Conservation (phyloP, 441 rosid genomes). For the Geranium incanum region DNA sequence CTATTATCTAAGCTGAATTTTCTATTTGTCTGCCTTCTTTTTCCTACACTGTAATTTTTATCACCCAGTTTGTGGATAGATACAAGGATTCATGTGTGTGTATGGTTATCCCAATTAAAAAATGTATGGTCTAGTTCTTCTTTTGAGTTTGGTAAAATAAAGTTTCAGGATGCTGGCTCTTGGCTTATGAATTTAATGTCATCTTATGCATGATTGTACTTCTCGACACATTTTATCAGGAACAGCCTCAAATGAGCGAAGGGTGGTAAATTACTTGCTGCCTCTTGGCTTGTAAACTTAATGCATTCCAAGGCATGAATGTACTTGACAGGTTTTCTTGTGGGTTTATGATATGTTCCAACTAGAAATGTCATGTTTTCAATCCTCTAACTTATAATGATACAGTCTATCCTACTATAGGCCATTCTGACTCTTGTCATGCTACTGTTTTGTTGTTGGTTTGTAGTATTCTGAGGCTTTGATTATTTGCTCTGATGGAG, state of each 20-base stretch:
- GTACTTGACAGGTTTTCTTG: neutral
- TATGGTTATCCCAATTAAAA: neutral
- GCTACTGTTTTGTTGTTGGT: slow-evolving; percentile 17
- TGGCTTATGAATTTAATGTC: neutral
- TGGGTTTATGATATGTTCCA: neutral
- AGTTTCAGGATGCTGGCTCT: neutral
- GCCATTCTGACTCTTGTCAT: slow-evolving; percentile 13
- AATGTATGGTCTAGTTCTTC: neutral
- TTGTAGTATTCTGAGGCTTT: slow-evolving; percentile 29
- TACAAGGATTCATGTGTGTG: neutral
- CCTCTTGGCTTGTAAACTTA: neutral
- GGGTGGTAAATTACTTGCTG: neutral
- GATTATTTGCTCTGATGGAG: slow-evolving; percentile 43
- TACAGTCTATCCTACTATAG: slow-evolving; percentile 2
- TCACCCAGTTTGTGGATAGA: neutral
- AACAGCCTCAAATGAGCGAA: neutral
- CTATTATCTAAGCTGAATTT: neutral
- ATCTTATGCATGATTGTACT: neutral
- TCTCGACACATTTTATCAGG: neutral
- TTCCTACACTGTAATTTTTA: neutral
- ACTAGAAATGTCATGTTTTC: slow-evolving; percentile 9
- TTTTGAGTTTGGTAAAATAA: neutral
- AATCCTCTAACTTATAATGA: slow-evolving; percentile 8
- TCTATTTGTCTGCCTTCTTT: neutral
- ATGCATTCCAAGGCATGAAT: neutral